Evolutionary conservation across 768 basidiomycete species (phyloP).

Genomic region (Mycena galopus): DNA sequence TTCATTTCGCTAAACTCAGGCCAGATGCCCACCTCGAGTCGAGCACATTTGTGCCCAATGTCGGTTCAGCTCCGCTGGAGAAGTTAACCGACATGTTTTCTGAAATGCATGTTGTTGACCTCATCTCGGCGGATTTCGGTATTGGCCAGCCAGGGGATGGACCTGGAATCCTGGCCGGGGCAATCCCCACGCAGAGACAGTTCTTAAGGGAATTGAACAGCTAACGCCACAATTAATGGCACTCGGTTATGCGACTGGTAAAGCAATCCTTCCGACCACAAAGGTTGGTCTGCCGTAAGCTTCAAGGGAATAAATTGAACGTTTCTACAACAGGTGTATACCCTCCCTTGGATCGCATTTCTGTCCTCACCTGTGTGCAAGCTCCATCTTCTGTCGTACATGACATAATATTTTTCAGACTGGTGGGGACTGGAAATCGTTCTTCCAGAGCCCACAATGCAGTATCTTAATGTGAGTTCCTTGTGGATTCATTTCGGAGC

Average conservation of each 20-base stretch:
- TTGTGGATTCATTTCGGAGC: background rate
- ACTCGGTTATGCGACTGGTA: conserved; percentile 82
- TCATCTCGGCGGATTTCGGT: conserved; percentile 74
- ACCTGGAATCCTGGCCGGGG: conserved; percentile 76
- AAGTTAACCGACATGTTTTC: conserved; percentile 64
- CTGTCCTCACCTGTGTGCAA: conserved; percentile 80
- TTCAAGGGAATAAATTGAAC: conserved; percentile 1
- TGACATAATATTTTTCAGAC: conserved; percentile 57
- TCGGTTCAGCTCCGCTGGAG: conserved; percentile 64
- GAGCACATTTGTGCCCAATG: conserved; percentile 46
- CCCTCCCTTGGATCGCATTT: conserved; percentile 84
- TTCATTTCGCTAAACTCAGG: conserved; percentile 68
- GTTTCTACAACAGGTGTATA: conserved; percentile 59
- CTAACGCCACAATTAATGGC: conserved; percentile 85
- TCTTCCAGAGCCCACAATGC: conserved; percentile 78
- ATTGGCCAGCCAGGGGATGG: conserved; percentile 81
- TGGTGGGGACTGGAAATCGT: conserved; percentile 93
- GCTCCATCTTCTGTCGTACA: background rate
- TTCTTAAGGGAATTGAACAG: conserved; percentile 75
- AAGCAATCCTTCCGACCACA: conserved; percentile 76
- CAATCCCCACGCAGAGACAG: conserved; percentile 82
- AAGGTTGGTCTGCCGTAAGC: conserved; percentile 51
- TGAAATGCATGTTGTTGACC: conserved; percentile 72
- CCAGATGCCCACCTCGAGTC: conserved; percentile 33
- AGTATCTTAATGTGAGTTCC: conserved; percentile 66